phyloP scores from a whole-genome alignment of 495 filamentous ascomycete genomes.

The Tuber magnatum region DNA sequence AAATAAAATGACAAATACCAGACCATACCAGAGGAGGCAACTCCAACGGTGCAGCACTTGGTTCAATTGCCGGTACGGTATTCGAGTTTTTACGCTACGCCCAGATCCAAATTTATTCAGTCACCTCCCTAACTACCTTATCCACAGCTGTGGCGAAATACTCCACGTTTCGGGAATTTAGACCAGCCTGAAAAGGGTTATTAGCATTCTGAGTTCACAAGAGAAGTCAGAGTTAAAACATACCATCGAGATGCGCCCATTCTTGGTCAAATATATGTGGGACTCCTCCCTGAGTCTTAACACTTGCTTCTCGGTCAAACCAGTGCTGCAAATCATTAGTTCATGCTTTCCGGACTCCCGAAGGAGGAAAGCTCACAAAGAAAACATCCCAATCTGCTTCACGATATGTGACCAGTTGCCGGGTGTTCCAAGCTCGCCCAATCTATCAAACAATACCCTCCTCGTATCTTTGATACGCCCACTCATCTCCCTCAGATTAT shows the following conservation, averaged over 20 bases:
- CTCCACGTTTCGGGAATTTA: constrained; percentile 85
- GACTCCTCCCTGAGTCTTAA: constrained; percentile 65
- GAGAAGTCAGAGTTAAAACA: constrained; percentile 13
- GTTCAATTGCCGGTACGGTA: background rate
- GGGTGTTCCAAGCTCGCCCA: constrained; percentile 76
- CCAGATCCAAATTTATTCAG: background rate
- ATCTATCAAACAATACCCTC: constrained; percentile 60
- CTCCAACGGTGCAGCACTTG: background rate
- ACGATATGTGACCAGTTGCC: constrained; percentile 95
- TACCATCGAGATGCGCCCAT: constrained; percentile 83
- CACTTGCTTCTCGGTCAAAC: constrained; percentile 80
- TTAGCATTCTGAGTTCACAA: background rate
- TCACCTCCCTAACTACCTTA: constrained; percentile 60
- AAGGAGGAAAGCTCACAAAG: constrained; percentile 49
- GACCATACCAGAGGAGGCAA: background rate
- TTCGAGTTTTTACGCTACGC: background rate
- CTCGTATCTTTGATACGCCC: constrained; percentile 91
- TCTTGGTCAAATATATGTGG: constrained; percentile 99
- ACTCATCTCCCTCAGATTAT: constrained; percentile 84
- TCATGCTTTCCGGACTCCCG: background rate
- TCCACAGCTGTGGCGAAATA: constrained; percentile 87
- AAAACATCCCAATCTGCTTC: constrained; percentile 99
- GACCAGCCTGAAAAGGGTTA: constrained; percentile 54
- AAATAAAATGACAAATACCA: too few relatives aligned
- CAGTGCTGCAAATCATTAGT: constrained; percentile 49